phyloP scores from a whole-genome alignment of 208 protist species.

The Tritrichomonas foetus region DNA sequence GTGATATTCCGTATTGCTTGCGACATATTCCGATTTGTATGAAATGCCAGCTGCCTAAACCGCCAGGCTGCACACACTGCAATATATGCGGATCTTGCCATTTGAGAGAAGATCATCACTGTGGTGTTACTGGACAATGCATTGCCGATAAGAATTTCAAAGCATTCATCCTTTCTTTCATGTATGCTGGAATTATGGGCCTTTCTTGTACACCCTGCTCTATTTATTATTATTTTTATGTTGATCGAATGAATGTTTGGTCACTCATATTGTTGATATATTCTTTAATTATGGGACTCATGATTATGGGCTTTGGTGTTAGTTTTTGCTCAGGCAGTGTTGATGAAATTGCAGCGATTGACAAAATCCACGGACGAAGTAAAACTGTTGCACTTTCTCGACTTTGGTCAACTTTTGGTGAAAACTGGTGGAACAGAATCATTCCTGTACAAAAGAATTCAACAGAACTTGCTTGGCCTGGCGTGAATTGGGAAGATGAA shows the following conservation, averaged over 20 bases:
- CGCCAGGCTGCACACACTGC: not conserved
- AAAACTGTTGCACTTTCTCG: not conserved
- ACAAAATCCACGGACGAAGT: not conserved
- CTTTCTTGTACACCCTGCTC: not conserved
- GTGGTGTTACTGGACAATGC: not conserved
- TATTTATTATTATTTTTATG: not conserved
- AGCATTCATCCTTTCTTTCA: not conserved
- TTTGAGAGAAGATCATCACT: slow-evolving; percentile 29
- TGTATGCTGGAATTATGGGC: not conserved
- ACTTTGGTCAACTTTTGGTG: not conserved
- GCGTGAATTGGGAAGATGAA: not conserved
- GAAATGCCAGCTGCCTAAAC: not conserved
- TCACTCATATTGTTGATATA: not conserved
- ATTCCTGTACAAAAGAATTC: not conserved
- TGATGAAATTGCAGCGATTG: not conserved
- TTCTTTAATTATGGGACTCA: not conserved
- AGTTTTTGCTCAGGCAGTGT: not conserved
- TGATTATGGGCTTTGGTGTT: not conserved
- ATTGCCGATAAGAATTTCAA: slow-evolving; percentile 37
- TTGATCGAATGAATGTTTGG: not conserved
- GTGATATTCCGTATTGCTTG: not conserved
- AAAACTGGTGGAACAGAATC: not conserved
- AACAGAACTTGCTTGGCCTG: not conserved
- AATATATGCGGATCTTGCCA: not conserved
- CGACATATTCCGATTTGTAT: not conserved